A percentile compares a stretch with the other conserved stretches of the same genome.
These are phyloP conservation scores for Epichloe sylvatica DNA, from an alignment of 2,329 filamentous ascomycete genomes.

Conservation along the genomic window DNA sequence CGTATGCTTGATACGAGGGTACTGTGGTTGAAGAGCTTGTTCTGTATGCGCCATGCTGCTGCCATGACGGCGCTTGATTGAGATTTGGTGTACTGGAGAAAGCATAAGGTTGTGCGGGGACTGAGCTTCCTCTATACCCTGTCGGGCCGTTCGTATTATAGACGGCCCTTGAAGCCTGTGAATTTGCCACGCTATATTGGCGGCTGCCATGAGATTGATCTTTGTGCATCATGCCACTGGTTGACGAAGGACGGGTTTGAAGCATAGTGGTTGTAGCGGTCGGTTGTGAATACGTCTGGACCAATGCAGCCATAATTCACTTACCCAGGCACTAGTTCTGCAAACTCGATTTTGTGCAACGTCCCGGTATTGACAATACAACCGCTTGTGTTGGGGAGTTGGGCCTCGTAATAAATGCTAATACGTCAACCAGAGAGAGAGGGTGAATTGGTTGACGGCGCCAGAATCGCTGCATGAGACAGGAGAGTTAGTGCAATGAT, in stretches of 20 bases:
- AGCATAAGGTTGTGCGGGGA: conserved; percentile 60
- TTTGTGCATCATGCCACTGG: conserved; percentile 31
- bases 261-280: conserved; percentile 61
- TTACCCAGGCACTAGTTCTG: not conserved
- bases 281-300: conserved; percentile 68
- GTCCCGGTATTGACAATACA: not conserved
- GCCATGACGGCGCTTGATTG: conserved; percentile 39
- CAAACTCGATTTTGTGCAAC: not conserved
- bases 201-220: conserved; percentile 36
- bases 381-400: not conserved
- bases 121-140: conserved; percentile 40
- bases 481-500: not conserved
- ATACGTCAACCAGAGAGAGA: not conserved
- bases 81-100: conserved; percentile 59
- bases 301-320: conserved; percentile 65
- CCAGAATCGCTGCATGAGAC: not conserved
- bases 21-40: conserved; percentile 32
- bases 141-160: conserved; percentile 21
- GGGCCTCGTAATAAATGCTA: not conserved
- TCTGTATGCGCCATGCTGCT: conserved; percentile 34
- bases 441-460: not conserved
- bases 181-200: conserved; percentile 31
- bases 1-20: conserved; percentile 19
- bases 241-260: conserved; percentile 54
- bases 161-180: conserved; percentile 19